Base-by-base conservation (phyloP, 768 basidiomycete genomes). In the Lyophyllum decastes region DNA sequence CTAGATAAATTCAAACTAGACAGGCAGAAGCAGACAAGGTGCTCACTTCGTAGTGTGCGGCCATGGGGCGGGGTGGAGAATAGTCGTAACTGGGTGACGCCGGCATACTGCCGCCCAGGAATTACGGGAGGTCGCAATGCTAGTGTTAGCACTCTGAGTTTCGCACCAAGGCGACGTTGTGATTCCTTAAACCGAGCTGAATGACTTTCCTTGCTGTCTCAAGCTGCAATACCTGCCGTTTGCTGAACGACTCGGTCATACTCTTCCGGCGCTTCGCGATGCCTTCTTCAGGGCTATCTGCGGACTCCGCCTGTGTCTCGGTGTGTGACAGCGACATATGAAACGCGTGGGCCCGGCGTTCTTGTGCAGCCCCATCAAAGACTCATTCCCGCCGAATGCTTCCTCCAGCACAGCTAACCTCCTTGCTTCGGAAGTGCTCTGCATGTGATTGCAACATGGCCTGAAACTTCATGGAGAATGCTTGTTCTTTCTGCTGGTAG, bases 291-390 rank as follows among this genome's bases (percentile, higher is more conserved):
- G 38, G 34, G 12, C 47, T 30, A 9, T n/a, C 21, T 44, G 35
- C 56, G 9, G 49, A 43, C 30, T 51, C 56, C 4, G 43, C 43
- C 44, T 51, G 49, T 22, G 25, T 51, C 16, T 57, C 50, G 21
- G 52, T 51, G 16, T 52, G 14, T 7, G 21, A 34, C 16, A 57
- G 2, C 5, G 25, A 21, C 14, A 46, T 17, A 12, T 34, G 35
- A 33, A 58, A 53, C 6, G n/a, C 17, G 2, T 53, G 51, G 10
- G 44, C 34, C 8, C 19, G 25, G 9, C 57, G 57, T 17, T 47
- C 35, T 34, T 53, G 44, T 16, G 50, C 24, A 19, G 51, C n/a
- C n/a, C n/a, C 52, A 24, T 53, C 25, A 22, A 53, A 52, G 2
- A 49, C 34, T 17, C 35, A 38, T 8, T 53, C 38, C 11, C 52